Evolutionary conservation across 108 stramenopile species (phyloP), one percentile per base, ranked within the genome.

Genomic region (Skeletonema potamos): DNA sequence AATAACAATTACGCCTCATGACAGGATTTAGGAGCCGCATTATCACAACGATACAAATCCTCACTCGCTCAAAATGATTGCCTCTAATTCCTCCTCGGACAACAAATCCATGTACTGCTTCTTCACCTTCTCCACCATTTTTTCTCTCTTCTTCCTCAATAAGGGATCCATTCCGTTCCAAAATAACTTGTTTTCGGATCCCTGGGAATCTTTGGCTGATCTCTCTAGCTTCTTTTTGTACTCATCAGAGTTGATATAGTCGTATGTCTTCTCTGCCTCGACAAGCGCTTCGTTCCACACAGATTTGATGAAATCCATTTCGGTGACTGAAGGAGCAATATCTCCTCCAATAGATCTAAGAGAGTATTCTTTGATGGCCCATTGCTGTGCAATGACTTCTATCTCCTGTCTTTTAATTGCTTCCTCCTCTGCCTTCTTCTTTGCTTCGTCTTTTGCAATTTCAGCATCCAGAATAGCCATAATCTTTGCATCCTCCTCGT

Each of bases 291-390:
- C 73, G 12, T 89, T 86, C 88, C 88, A 89, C 5, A 89, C 82
- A 1, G 70, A 74, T 37, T 86, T 69, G 48, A 77, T 84, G 64
- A 82, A 92, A 11, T 85, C 87, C 2, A 74, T 84, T 54, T 92
- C 85, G 48, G 85, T 79, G 73, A 87, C 77, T 9, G 76, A 67
- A 10, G 54, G 62, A 27, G 57, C 75, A 9, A 76, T 29, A 46
- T 62, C 62, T 27, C 86, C 91, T 5, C 72, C 76, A 69, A 88
- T 86, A 13, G 62, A 71, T 62, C 79, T 63, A 2, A 84, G 75
- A 44, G 84, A 86, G 58, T 82, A 89, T 65, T 92, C 84, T 26
- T 86, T 85, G 57, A 86, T 92, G 57, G 85, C 87, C 91, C 91
- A 92, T 51, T 89, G 87, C 67, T 66, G 81, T 36, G 88, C 91